A percentile compares a stretch with the other conserved stretches of the same genome.
phyloP scores from a whole-genome alignment of 2,329 filamentous ascomycete genomes.

The Lachnellula occidentalis region DNA sequence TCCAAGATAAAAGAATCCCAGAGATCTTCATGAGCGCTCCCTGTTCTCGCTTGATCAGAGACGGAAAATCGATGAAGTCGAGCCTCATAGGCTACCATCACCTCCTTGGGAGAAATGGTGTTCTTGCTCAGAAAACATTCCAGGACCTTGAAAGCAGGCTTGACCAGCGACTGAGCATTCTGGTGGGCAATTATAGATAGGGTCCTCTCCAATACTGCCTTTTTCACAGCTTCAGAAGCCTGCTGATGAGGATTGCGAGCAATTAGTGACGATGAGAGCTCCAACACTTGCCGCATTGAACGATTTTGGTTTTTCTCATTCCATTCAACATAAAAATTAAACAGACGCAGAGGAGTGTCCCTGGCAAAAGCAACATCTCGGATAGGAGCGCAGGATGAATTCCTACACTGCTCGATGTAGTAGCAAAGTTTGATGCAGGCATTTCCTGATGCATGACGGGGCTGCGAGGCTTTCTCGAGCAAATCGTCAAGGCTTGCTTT shows the following conservation, averaged over 20 bases:
- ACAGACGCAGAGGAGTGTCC: slow-evolving; percentile 44
- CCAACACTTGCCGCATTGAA: slow-evolving; percentile 57
- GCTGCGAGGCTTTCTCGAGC: slow-evolving; percentile 35
- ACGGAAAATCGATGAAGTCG: neutral
- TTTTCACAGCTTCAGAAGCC: slow-evolving; percentile 39
- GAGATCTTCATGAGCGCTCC: slow-evolving; percentile 11
- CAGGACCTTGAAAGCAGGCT: slow-evolving; percentile 63
- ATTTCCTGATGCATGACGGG: slow-evolving; percentile 50
- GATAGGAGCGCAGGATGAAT: slow-evolving; percentile 40
- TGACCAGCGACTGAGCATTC: slow-evolving; percentile 58
- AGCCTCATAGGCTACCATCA: slow-evolving; percentile 15
- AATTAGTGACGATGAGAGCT: slow-evolving; percentile 49
- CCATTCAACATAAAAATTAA: slow-evolving; percentile 61
- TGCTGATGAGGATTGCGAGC: slow-evolving; percentile 42
- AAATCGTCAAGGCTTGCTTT: slow-evolving; percentile 18
- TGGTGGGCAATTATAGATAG: slow-evolving; percentile 55
- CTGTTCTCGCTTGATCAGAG: neutral
- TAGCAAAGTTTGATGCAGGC: slow-evolving; percentile 56
- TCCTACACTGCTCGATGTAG: slow-evolving; percentile 55
- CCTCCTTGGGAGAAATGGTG: slow-evolving; percentile 38
- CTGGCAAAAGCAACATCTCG: slow-evolving; percentile 47
- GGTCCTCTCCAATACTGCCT: slow-evolving; percentile 44
- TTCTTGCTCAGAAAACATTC: slow-evolving; percentile 60
- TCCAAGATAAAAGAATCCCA: slow-evolving; percentile 49
- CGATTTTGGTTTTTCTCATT: slow-evolving; percentile 61